phyloP scores from a whole-genome alignment of 2,329 filamentous ascomycete species.

The Penicillium concentricum region DNA sequence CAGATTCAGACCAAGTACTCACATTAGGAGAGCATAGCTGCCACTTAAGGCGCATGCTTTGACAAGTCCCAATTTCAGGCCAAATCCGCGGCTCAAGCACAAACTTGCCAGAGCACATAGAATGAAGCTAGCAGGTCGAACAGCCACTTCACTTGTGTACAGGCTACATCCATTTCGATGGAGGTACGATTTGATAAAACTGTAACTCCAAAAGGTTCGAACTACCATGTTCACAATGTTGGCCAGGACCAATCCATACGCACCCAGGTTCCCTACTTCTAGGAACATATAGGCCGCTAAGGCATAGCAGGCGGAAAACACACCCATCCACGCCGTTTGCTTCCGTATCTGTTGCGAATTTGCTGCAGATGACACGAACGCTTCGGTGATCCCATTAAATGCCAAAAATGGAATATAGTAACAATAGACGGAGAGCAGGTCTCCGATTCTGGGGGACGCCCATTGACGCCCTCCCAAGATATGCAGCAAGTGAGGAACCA shows the following conservation, averaged over 20 bases:
- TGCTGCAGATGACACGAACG: constrained; percentile 87
- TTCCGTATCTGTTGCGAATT: constrained; percentile 68
- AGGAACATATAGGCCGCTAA: constrained; percentile 73
- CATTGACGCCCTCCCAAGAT: constrained; percentile 76
- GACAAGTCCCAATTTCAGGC: constrained; percentile 32
- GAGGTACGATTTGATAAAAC: constrained; percentile 71
- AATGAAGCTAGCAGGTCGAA: constrained; percentile 46
- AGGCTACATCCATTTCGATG: constrained; percentile 45
- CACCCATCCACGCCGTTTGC: constrained; percentile 82
- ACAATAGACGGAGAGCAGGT: constrained; percentile 76
- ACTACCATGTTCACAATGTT: constrained; percentile 89
- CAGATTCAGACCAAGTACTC: constrained; percentile 50
- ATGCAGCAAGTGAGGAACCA: constrained; percentile 70
- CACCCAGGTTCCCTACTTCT: constrained; percentile 66
- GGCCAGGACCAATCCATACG: constrained; percentile 76
- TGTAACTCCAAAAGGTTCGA: constrained; percentile 75
- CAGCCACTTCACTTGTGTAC: constrained; percentile 44
- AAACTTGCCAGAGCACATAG: constrained; percentile 48
- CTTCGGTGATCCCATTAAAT: constrained; percentile 86
- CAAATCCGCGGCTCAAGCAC: constrained; percentile 34
- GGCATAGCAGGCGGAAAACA: constrained; percentile 75
- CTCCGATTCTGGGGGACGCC: constrained; percentile 69
- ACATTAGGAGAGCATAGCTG: constrained; percentile 59
- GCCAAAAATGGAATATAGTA: constrained; percentile 92
- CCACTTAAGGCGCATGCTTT: constrained; percentile 53